Evolutionary conservation across 208 protist species (phyloP).

Genomic region (Trypanosoma vivax): DNA sequence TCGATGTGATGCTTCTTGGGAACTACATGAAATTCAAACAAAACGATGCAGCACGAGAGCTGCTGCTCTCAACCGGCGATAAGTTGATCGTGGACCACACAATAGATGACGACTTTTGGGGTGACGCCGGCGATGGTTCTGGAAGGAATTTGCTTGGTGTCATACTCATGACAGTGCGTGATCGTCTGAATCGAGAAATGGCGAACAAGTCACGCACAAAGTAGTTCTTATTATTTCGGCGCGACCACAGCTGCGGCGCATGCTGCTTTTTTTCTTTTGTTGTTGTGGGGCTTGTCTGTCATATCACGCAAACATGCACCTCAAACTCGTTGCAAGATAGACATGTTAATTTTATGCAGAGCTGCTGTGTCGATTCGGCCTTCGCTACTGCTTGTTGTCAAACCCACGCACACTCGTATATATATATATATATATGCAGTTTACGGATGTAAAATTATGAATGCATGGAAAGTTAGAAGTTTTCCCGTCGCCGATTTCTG

Average conservation of each 20-base stretch:
- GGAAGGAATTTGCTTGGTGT: constrained; percentile 79
- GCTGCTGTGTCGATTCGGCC: too few relatives aligned
- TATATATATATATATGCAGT: constrained; percentile 7
- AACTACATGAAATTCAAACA: constrained; percentile 89
- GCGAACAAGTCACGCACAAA: constrained; percentile 2
- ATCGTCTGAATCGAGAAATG: constrained; percentile 31
- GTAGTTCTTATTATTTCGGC: not conserved
- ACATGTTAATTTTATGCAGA: too few relatives aligned
- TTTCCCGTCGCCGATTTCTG: not conserved
- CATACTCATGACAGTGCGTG: constrained; percentile 68
- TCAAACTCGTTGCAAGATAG: too few relatives aligned
- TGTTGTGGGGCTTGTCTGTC: not conserved
- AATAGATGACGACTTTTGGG: constrained; percentile 75
- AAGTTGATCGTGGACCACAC: constrained; percentile 78
- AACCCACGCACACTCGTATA: too few relatives aligned
- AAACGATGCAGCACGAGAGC: constrained; percentile 47
- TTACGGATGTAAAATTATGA: not conserved
- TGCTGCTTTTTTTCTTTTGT: not conserved
- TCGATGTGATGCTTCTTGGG: constrained; percentile 81
- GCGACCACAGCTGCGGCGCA: not conserved
- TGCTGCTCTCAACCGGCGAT: constrained; percentile 58
- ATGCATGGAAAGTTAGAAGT: too few relatives aligned
- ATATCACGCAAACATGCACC: not conserved
- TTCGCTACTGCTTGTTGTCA: too few relatives aligned
- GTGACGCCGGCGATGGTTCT: constrained; percentile 74